These are phyloP conservation scores for Cochlearia excelsa DNA, from an alignment of 345 rosid genomes.

Conservation along the genomic window DNA sequence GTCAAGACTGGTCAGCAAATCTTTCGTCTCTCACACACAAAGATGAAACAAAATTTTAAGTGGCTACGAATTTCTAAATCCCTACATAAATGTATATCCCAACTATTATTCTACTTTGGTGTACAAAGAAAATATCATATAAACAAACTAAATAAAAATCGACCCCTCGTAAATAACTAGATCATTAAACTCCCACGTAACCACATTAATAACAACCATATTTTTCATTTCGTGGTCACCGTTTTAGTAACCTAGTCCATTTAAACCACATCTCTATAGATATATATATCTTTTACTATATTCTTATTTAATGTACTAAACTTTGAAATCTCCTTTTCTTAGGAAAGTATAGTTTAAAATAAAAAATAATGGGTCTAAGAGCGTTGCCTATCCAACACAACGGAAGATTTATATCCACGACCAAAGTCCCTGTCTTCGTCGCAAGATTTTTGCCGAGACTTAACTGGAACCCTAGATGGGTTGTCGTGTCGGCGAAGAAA, in stretches of 20 bases:
- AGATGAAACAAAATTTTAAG: no score
- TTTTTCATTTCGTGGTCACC: constrained; percentile 22
- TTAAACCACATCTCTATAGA: no score
- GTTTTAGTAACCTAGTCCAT: constrained; percentile 1
- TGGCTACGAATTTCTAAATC: no score
- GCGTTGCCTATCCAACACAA: constrained; percentile 34
- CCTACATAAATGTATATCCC: no score
- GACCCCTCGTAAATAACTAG: constrained; percentile 29
- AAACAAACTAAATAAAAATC: neutral
- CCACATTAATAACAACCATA: constrained; percentile 28
- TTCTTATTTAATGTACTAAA: no score
- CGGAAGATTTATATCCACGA: constrained; percentile 19
- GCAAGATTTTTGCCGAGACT: constrained; percentile 26
- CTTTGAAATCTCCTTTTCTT: no score
- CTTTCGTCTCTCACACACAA: no score
- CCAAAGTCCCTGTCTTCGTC: constrained; percentile 12
- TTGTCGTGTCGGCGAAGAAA: constrained; percentile 33
- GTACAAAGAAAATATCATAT: neutral
- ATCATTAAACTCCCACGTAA: constrained; percentile 35
- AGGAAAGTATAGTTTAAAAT: no score
- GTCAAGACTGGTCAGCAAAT: no score
- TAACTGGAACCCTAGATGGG: constrained; percentile 33
- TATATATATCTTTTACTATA: no score
- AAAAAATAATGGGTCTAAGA: constrained; percentile 37
- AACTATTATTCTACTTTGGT: no score